Percentiles rank a stretch among this genome's conserved stretches.
Evolutionary conservation across 495 filamentous ascomycete genomes (phyloP).

Genomic region (Talaromyces thailandensis): DNA sequence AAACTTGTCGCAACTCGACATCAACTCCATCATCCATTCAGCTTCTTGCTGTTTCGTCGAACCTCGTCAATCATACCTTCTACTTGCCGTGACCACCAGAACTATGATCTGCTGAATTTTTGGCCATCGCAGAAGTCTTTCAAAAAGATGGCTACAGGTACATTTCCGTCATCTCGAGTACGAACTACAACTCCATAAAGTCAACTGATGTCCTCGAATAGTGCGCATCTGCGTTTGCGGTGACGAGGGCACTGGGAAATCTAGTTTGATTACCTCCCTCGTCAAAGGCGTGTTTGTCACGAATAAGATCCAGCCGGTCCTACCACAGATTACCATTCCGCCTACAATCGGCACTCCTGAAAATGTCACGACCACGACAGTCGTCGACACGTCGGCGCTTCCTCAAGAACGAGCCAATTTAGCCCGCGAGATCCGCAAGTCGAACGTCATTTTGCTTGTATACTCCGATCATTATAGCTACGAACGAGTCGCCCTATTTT

Average conservation of each 20-base stretch:
- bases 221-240: slow-evolving; percentile 96
- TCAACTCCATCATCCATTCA: not conserved
- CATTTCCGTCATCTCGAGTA: not conserved
- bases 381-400: slow-evolving; percentile 92
- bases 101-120: not conserved
- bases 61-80: not conserved
- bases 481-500: slow-evolving; percentile 92
- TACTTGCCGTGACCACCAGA: not conserved
- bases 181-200: not conserved
- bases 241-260: slow-evolving; percentile 67
- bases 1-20: not conserved
- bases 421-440: slow-evolving; percentile 89
- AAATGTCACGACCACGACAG: slow-evolving; percentile 89
- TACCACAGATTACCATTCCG: slow-evolving; percentile 89
- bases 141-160: slow-evolving; percentile 29
- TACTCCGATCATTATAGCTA: slow-evolving; percentile 99
- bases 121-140: not conserved
- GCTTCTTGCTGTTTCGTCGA: not conserved
- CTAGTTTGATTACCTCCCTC: slow-evolving; percentile 47
- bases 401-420: slow-evolving; percentile 85
- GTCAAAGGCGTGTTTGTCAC: slow-evolving; percentile 94
- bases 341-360: slow-evolving; percentile 81
- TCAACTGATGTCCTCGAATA: slow-evolving; percentile 16
- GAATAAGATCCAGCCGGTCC: slow-evolving; percentile 85
- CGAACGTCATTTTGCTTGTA: slow-evolving; percentile 93